phyloP scores from a whole-genome alignment of 345 rosid species.

The Murraya paniculata region DNA sequence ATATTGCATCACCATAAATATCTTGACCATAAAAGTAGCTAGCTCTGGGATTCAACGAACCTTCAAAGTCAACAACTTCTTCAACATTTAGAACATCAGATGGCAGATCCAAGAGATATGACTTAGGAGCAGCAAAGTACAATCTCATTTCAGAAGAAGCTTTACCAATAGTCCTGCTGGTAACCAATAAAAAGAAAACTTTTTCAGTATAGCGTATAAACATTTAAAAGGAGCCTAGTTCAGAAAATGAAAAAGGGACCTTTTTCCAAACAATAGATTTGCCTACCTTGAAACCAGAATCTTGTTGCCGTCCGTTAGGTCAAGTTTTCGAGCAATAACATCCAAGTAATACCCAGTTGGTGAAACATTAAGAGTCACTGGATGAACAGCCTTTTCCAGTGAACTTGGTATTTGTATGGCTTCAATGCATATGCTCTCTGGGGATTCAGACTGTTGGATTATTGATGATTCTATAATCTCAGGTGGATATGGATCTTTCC shows the following conservation, averaged over 20 bases:
- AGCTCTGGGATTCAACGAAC: conserved; percentile 65
- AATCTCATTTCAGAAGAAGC: conserved; percentile 80
- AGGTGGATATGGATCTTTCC: conserved; percentile 50
- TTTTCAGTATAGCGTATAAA: conserved; percentile 12
- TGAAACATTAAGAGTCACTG: conserved; percentile 42
- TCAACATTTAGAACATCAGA: conserved; percentile 30
- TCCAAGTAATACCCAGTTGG: conserved; percentile 65
- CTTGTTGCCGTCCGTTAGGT: conserved; percentile 55
- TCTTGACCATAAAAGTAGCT: conserved; percentile 71
- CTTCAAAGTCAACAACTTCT: conserved; percentile 29
- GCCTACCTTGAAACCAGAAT: conserved; percentile 75
- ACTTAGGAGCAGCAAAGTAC: conserved; percentile 56
- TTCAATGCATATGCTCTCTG: conserved; percentile 23
- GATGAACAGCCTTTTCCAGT: conserved; percentile 40
- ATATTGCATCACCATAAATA: conserved; percentile 71
- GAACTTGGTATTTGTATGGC: conserved; percentile 56
- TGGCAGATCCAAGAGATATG: conserved; percentile 30
- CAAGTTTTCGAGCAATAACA: conserved; percentile 59
- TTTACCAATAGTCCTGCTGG: conserved; percentile 72
- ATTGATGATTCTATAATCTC: conserved; percentile 39
- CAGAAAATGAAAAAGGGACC: neutral
- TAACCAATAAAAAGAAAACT: conserved; percentile 22
- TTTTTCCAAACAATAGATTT: conserved; percentile 3
- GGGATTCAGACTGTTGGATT: conserved; percentile 34
- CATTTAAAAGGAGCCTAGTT: conserved; percentile 1